Conservation (phyloP, 495 filamentous ascomycete genomes). For the Aspergillus haitiensis region DNA sequence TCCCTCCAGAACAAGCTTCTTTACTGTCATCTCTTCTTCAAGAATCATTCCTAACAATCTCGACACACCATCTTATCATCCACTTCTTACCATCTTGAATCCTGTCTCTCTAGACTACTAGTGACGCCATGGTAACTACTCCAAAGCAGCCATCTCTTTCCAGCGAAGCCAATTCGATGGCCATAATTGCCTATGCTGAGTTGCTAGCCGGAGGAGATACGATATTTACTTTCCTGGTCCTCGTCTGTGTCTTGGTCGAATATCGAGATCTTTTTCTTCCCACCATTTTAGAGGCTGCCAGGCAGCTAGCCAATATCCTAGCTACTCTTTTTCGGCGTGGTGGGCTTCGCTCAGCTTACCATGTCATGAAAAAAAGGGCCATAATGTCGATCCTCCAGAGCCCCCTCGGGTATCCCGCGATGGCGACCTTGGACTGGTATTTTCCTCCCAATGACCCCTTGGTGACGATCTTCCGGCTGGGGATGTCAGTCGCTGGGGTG, state of each 20-base stretch:
- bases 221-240: slow-evolving; percentile 7
- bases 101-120: background rate
- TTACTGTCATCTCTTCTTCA: background rate
- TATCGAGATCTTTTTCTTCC: slow-evolving; percentile 5
- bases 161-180: slow-evolving; percentile 11
- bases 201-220: slow-evolving; percentile 10
- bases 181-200: slow-evolving; percentile 15
- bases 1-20: background rate
- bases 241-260: background rate
- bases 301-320: background rate
- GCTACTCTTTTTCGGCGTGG: background rate
- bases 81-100: background rate
- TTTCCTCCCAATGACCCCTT: slow-evolving; percentile 15
- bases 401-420: background rate
- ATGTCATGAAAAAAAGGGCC: background rate
- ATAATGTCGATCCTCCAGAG: background rate
- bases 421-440: slow-evolving; percentile 6
- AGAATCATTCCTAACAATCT: background rate
- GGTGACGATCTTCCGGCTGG: slow-evolving; percentile 1
- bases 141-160: slow-evolving; percentile 21
- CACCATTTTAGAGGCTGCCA: too few species aligned
- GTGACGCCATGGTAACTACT: slow-evolving; percentile 20
- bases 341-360: background rate
- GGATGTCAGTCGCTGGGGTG: background rate
- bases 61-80: background rate